Base-by-base conservation (phyloP, 2,329 filamentous ascomycete genomes). In the Colletotrichum chlorophyti region DNA sequence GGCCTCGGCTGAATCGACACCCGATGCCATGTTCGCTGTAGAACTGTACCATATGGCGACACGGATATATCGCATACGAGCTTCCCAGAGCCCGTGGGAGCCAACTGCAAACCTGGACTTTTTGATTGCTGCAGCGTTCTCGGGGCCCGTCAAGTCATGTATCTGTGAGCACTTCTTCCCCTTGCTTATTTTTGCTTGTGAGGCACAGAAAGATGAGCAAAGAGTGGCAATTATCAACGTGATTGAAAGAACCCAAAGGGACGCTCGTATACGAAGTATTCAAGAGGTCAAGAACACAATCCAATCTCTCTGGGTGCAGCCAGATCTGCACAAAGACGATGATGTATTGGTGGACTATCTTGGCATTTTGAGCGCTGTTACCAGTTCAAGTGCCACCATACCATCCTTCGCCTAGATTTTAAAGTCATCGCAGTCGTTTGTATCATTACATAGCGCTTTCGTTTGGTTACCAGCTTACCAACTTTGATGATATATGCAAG, bases 111-210 rank as follows among this genome's bases (percentile, higher is more conserved):
- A 65, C 2, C 46, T 74, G 0, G 65, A 69, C 4, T 24, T 45
- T 2, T 2, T 50, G 5, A n/a, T 55, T 5, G 35, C 41, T 10
- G 43, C 27, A 8, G 35, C 19, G 41, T 6, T 26, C 66, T 19
- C 43, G 65, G 21, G 64, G 62, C 19, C 21, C 23, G 12, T 64
- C 59, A 1, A 70, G 68, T 32, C 24, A 54, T 5, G 66, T 34
- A 15, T 53, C 10, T 75, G 72, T 24, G 50, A 63, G 9, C 72
- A 72, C 55, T 69, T 71, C 51, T 75, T 75, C 5, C 73, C 73
- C 0, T 35, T 75, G 1, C 64, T 74, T 14, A 70, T 75, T 17
- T 42, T 75, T 0, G 69, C 67, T 10, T 73, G 71, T 57, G 72
- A 75, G 62, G 69, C 73, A 12, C 61, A 65, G 6, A 68, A 61